Evolutionary conservation across 2,329 filamentous ascomycete genomes (phyloP).

Genomic region (Epichloe amarillans): DNA sequence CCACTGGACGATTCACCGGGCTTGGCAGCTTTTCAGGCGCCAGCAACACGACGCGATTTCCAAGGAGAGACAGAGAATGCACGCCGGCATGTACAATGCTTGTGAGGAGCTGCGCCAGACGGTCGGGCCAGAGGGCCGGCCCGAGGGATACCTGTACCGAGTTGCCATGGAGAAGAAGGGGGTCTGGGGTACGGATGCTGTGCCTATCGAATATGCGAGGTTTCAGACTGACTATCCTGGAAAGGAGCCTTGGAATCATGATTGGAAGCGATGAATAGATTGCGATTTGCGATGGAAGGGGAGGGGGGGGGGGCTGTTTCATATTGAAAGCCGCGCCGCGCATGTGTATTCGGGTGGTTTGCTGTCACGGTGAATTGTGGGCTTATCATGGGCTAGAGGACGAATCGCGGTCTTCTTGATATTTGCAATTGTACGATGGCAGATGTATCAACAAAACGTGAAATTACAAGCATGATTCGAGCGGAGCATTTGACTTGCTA

Average conservation of each 20-base stretch:
- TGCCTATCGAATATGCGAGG: constrained; percentile 86
- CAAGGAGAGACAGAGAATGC: constrained; percentile 62
- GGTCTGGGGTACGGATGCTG: constrained; percentile 54
- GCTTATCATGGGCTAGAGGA: background rate
- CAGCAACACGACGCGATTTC: constrained; percentile 51
- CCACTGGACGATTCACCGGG: constrained; percentile 98
- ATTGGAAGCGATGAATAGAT: constrained; percentile 55
- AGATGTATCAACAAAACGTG: background rate
- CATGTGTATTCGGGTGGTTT: background rate
- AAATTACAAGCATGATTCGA: background rate
- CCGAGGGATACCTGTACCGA: constrained; percentile 64
- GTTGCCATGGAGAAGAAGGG: constrained; percentile 87
- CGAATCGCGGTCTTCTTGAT: too few relatives aligned
- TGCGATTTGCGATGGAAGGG: background rate
- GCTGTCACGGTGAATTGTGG: background rate
- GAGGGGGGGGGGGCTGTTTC: background rate
- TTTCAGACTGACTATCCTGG: constrained; percentile 73
- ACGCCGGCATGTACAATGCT: constrained; percentile 70
- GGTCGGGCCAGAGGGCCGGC: constrained; percentile 40
- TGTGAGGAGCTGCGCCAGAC: constrained; percentile 68
- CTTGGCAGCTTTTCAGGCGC: constrained; percentile 71
- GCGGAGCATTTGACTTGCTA: too few relatives aligned
- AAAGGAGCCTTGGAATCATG: constrained; percentile 79
- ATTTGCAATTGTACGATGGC: background rate
- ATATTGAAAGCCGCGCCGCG: background rate